phyloP scores from a whole-genome alignment of 345 rosid genomes.

The Mangifera indica region DNA sequence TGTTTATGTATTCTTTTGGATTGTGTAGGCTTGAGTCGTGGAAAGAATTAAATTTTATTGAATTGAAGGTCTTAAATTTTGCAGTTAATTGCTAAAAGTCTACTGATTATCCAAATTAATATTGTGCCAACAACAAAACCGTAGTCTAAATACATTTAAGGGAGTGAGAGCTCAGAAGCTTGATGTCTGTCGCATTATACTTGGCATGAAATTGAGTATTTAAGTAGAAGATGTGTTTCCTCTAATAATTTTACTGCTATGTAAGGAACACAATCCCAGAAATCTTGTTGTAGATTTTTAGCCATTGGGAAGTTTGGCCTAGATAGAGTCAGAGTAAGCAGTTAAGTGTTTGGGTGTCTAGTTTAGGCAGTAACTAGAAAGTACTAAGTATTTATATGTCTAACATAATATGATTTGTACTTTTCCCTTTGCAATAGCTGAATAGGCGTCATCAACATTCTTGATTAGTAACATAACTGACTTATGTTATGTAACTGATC shows the following conservation, averaged over 20 bases:
- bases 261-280: background rate
- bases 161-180: background rate
- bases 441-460: background rate
- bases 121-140: background rate
- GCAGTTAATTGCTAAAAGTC: too few species aligned
- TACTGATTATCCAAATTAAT: background rate
- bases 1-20: background rate
- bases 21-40: background rate
- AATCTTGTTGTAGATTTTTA: background rate
- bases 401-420: too few species aligned
- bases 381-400: too few species aligned
- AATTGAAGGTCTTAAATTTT: too few species aligned
- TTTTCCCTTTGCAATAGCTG: background rate
- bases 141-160: background rate
- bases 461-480: background rate
- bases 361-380: background rate
- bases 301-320: background rate
- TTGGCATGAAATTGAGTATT: background rate
- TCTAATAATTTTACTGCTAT: background rate
- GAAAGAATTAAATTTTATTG: background rate
- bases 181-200: background rate
- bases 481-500: background rate
- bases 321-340: background rate
- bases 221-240: background rate
- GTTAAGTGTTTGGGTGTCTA: background rate